These are phyloP conservation scores for Monilinia fructicola DNA, from an alignment of 2,329 filamentous ascomycete species.

Conservation along the genomic window DNA sequence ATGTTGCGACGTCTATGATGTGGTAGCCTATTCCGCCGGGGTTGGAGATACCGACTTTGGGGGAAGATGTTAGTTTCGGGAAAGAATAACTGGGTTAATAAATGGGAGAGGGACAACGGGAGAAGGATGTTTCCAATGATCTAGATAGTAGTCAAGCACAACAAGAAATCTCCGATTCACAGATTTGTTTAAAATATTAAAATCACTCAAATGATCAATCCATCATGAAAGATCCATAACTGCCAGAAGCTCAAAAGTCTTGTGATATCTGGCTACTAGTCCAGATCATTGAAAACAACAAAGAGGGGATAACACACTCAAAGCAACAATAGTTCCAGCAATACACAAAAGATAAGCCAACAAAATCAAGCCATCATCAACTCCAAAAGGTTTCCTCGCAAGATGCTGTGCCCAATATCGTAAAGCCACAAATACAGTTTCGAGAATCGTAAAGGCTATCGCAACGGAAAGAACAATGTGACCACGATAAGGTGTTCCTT, in stretches of 20 bases:
- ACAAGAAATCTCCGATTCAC: too few relatives aligned
- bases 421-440: conserved; percentile 6
- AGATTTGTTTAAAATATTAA: too few relatives aligned
- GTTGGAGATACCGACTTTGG: not conserved
- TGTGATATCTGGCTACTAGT: too few relatives aligned
- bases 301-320: not conserved
- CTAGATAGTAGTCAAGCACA: too few relatives aligned
- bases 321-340: not conserved
- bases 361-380: conserved; percentile 14
- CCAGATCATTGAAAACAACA: not conserved
- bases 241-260: too few relatives aligned
- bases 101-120: not conserved
- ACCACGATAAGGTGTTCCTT: not conserved
- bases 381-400: not conserved
- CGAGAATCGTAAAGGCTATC: conserved; percentile 3
- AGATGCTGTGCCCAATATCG: conserved; percentile 6
- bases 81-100: not conserved
- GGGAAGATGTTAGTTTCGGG: not conserved
- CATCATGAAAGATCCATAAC: too few relatives aligned
- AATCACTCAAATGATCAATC: too few relatives aligned
- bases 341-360: not conserved
- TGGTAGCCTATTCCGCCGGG: not conserved
- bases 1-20: not conserved
- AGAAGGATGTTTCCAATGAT: too few relatives aligned
- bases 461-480: not conserved